Evolutionary conservation across 768 basidiomycete genomes (phyloP), one percentile per base, ranked within the genome.

Genomic region (Lactarius vividus): DNA sequence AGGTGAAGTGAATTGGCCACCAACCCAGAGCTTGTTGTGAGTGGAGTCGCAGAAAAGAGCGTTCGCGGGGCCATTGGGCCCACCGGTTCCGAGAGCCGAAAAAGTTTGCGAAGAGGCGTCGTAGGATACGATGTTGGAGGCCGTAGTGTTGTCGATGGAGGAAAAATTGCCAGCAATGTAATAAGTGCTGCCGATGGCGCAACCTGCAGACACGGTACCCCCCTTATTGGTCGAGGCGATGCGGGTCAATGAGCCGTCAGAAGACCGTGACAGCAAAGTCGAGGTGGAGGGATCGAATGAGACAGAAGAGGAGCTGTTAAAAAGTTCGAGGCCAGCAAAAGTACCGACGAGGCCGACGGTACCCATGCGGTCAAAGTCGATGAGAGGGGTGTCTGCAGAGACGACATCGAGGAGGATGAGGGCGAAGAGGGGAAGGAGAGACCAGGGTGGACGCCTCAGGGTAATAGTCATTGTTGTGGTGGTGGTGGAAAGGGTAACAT

Each of bases 101-200:
- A 95, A 88, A 7, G 79, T 69, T 42, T 78, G 79, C 5, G 85
- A 79, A 20, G 85, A 81, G 2, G 85, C 78, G 13, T 84, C 79
- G 77, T 94, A 96, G 18, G 91, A 86, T 26, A 85, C 91, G 73
- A 97, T 78, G 75, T 96, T 96, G 73, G 75, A 77, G 31, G 87
- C 84, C 35, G 84, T 75, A 42, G 81, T 79, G 46, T 80, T 83
- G 57, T 79, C 82, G 62, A 98, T 79, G 59, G 89, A 85, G 39
- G 86, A 84, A 76, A 99, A 99, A 64, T 82, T 83, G 56, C 97
- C 97, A 10, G 86, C 92, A 59, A 98, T 74, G 76, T 91, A 97
- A 71, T 94, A 84, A 26, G 81, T 81, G 71, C 84, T 81, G 73
- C 82, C 81, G 63, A 94, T 80, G 49, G 81, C 77, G 74, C 95